A percentile compares a stretch with the other conserved stretches of the same genome.
Conservation (phyloP, 306 rosid genomes). For the Prunus persica region Prunus_persica_NCBIv2 NC_034016.1:5402501-5403000, state of each 20-base stretch:
- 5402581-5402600: slow-evolving; percentile 68
- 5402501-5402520: slow-evolving; percentile 71
- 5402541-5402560: slow-evolving; percentile 63
- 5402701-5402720: not conserved
- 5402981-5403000: not conserved
- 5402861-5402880: not conserved
- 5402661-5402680: slow-evolving; percentile 97
- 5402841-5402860: not conserved
- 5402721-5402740: not conserved
- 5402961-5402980: not conserved
- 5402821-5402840: not conserved
- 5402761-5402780: not conserved
- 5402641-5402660: slow-evolving; percentile 93
- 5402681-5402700: slow-evolving; percentile 54
- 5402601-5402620: slow-evolving; percentile 92
- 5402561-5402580: slow-evolving; percentile 81
- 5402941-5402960: not conserved
- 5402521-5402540: slow-evolving; percentile 76
- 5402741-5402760: slow-evolving; percentile 1
- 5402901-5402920: not conserved
- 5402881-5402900: not conserved
- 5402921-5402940: not conserved
- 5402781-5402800: not conserved
- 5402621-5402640: slow-evolving; percentile 95
- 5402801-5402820: not conserved